These are phyloP conservation scores for Trypanosoma melophagium DNA, from an alignment of 208 protist genomes.

Conservation along the genomic window DNA sequence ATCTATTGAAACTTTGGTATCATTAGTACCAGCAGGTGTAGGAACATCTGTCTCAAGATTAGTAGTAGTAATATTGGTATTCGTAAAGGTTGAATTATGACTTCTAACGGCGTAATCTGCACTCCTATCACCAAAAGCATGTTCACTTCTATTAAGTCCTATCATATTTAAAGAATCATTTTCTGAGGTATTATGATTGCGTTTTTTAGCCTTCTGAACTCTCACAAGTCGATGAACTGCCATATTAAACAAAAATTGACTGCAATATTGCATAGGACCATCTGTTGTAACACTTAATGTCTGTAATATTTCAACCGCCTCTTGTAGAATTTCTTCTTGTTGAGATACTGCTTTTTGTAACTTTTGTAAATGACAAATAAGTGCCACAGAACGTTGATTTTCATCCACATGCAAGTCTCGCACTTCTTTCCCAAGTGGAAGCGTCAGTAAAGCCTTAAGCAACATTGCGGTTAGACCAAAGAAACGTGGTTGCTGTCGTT, in stretches of 20 bases:
- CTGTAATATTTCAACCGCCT: slow-evolving; percentile 42
- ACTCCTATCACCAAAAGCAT: not conserved
- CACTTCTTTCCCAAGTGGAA: slow-evolving; percentile 54
- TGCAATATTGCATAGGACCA: slow-evolving; percentile 44
- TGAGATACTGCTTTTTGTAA: slow-evolving; percentile 40
- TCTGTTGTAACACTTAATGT: slow-evolving; percentile 42
- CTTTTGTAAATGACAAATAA: slow-evolving; percentile 46
- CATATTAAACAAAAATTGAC: slow-evolving; percentile 41
- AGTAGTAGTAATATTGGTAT: too few species aligned
- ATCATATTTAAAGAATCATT: not conserved
- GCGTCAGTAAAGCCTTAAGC: slow-evolving; percentile 43
- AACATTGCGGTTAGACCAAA: slow-evolving; percentile 57
- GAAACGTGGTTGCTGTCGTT: slow-evolving; percentile 47
- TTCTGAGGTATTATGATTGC: not conserved
- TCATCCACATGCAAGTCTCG: not conserved
- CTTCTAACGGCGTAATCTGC: not conserved
- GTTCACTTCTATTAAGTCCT: slow-evolving; percentile 11
- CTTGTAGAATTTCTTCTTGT: slow-evolving; percentile 49
- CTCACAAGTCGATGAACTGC: slow-evolving; percentile 41
- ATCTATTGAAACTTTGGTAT: slow-evolving; percentile 16
- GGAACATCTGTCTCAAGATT: too few species aligned
- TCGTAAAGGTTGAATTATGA: not conserved
- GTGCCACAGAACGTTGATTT: slow-evolving; percentile 28
- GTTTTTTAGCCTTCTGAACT: slow-evolving; percentile 28
- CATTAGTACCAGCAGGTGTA: slow-evolving; percentile 1